Percentiles rank a stretch among this genome's conserved stretches.
Conservation (phyloP, 306 rosid genomes). For the Datisca glomerata region DNA sequence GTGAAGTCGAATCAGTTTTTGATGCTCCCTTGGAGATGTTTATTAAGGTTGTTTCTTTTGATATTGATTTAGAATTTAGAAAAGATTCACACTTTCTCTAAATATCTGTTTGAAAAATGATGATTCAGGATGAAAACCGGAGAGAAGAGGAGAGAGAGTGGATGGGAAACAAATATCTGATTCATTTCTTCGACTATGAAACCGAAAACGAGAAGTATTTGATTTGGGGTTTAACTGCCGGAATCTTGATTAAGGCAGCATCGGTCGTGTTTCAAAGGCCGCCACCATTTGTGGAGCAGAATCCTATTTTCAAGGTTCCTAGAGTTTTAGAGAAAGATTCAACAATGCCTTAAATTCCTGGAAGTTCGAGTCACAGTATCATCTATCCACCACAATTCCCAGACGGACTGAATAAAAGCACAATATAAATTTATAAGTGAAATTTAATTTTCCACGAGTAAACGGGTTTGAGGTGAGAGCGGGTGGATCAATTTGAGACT, state of each 20-base stretch:
- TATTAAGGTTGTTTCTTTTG: constrained; percentile 45
- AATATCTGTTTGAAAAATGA: constrained; percentile 5
- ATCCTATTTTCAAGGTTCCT: constrained; percentile 64
- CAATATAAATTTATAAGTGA: too few relatives aligned
- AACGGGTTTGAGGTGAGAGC: too few relatives aligned
- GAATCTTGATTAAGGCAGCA: constrained; percentile 87
- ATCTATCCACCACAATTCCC: too few relatives aligned
- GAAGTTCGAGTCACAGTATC: too few relatives aligned
- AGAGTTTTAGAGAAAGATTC: constrained; percentile 22
- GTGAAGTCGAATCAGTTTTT: constrained; percentile 78
- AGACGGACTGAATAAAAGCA: too few relatives aligned
- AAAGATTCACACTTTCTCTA: background rate
- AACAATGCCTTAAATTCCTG: constrained; percentile 28
- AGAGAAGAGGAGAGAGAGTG: constrained; percentile 71
- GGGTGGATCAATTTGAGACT: background rate
- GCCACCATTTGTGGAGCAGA: constrained; percentile 81
- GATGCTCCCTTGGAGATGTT: constrained; percentile 96
- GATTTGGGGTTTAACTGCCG: constrained; percentile 95
- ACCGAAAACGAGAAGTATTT: constrained; percentile 38
- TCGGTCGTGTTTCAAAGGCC: constrained; percentile 60
- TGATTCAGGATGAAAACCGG: constrained; percentile 76
- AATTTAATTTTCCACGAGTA: too few relatives aligned
- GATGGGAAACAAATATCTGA: constrained; percentile 73
- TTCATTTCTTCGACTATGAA: constrained; percentile 72
- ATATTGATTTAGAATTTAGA: too few relatives aligned